These are phyloP conservation scores for Alternaria brassicae DNA, from an alignment of 2,329 filamentous ascomycete species.

Conservation along the genomic window DNA sequence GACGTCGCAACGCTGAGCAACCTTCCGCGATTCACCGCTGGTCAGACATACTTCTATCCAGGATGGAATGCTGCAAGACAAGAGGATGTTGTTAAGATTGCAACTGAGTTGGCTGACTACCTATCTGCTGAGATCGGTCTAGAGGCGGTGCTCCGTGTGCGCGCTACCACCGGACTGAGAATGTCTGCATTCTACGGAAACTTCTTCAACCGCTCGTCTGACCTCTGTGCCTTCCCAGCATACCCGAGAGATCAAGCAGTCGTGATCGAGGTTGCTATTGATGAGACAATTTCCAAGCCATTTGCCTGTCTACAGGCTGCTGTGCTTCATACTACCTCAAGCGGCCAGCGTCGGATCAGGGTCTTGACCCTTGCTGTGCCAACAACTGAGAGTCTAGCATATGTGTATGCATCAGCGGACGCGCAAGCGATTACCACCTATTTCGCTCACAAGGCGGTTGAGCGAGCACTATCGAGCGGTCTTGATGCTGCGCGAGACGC, in stretches of 20 bases:
- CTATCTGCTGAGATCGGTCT: constrained; percentile 95
- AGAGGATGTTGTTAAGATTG: constrained; percentile 98
- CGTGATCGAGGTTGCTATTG: constrained; percentile 97
- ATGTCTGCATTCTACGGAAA: constrained; percentile 99
- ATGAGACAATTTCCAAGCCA: constrained; percentile 90
- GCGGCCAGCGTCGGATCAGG: constrained; percentile 92
- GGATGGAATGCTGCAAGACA: constrained; percentile 94
- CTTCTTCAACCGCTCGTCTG: constrained; percentile 98
- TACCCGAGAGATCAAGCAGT: constrained; percentile 98
- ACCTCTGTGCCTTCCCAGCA: constrained; percentile 96
- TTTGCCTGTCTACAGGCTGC: constrained; percentile 85
- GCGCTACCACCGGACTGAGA: constrained; percentile 89
- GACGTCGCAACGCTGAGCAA: constrained; percentile 97
- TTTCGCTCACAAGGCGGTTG: constrained; percentile 97
- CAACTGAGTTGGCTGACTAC: constrained; percentile 94
- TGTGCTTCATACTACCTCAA: constrained; percentile 96
- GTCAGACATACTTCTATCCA: constrained; percentile 98
- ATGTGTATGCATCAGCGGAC: constrained; percentile 93
- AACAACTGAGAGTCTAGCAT: constrained; percentile 87
- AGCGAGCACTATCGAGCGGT: constrained; percentile 82
- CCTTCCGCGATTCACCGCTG: constrained; percentile 92
- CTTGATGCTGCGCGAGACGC: constrained; percentile 91
- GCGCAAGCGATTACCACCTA: constrained; percentile 92
- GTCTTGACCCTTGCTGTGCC: constrained; percentile 93
- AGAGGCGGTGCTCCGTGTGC: constrained; percentile 93